Base-by-base conservation (phyloP, 1,139 yeast genomes). In the Casaregolazyma suthepensis region DNA sequence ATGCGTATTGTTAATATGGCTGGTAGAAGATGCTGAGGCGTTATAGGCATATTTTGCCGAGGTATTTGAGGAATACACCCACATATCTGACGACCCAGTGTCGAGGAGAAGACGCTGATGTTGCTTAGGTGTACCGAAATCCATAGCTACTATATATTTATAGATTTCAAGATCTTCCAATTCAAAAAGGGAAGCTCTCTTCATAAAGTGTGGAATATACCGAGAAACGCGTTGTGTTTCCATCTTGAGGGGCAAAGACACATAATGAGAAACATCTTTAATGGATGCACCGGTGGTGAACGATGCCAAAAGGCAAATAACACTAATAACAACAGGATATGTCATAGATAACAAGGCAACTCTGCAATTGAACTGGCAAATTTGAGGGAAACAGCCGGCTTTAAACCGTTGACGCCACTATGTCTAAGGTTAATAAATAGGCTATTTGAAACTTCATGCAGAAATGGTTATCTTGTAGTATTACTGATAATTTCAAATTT, bases 41-140 rank as follows among this genome's bases (percentile, higher is more conserved):
- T 59, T 57, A 52, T 52, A 65, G 29, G 52, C 50, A 1, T 59
- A 59, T 2, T 51, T 43, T 40, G 50, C 58, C 10, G 61, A 61
- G 12, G 62, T 66, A 18, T 61, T 60, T 1, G 70, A 66, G 23
- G 69, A 68, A 50, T 63, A 61, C 43, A 76, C 67, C 80, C 80
- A 76, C 54, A 75, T 61, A 58, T 76, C 80, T 38, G 75, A 64
- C 13, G 78, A 74, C 6, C 79, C 80, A 2, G 80, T 77, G 59
- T 76, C 80, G 22, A 76, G 61, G 45, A 75, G 63, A 20, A 75
- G 73, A 22, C 62, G 61, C 47, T 73, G 67, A 26, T 57, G 48
- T 56, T 74, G 77, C 2, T 64, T 57, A 3, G 78, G 76, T 3
- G 74, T 69, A 1, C 80, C 80, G 7, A 74, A 65, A n/a, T 67